phyloP scores from a whole-genome alignment of 2,329 filamentous ascomycete genomes.

The Aureobasidium lini region DNA sequence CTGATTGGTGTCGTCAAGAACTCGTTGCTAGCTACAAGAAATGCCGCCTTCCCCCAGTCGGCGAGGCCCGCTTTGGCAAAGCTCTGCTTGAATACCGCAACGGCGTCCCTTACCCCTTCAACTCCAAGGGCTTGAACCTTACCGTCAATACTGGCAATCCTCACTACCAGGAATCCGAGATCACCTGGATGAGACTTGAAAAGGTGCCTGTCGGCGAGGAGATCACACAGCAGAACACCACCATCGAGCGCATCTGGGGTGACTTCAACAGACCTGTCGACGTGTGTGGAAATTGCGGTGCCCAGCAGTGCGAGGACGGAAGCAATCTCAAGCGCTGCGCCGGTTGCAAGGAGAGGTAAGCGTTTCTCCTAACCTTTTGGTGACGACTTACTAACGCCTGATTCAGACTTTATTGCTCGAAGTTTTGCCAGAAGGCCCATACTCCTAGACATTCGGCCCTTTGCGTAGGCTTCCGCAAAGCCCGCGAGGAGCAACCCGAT shows the following conservation, averaged over 20 bases:
- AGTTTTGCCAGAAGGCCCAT: neutral
- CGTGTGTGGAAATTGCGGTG: neutral
- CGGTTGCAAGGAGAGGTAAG: conserved; percentile 1
- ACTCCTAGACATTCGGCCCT: neutral
- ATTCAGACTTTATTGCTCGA: neutral
- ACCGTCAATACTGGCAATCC: neutral
- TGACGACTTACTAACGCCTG: neutral
- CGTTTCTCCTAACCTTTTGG: neutral
- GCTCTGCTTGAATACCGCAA: neutral
- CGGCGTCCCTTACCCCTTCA: neutral
- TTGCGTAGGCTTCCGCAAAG: neutral
- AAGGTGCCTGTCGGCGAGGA: neutral
- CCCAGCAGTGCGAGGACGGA: neutral
- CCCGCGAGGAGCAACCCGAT: neutral
- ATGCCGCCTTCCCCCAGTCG: neutral
- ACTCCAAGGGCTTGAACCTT: neutral
- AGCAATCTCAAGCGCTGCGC: neutral
- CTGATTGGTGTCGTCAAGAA: neutral
- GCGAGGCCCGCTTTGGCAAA: neutral
- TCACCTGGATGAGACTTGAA: neutral
- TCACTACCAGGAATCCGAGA: neutral
- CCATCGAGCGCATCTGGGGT: neutral
- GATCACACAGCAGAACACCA: neutral
- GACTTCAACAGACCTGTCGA: neutral
- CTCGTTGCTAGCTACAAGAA: neutral